Evolutionary conservation across 2,329 filamentous ascomycete species (phyloP).

Genomic region (Aspergillus candidus): DNA sequence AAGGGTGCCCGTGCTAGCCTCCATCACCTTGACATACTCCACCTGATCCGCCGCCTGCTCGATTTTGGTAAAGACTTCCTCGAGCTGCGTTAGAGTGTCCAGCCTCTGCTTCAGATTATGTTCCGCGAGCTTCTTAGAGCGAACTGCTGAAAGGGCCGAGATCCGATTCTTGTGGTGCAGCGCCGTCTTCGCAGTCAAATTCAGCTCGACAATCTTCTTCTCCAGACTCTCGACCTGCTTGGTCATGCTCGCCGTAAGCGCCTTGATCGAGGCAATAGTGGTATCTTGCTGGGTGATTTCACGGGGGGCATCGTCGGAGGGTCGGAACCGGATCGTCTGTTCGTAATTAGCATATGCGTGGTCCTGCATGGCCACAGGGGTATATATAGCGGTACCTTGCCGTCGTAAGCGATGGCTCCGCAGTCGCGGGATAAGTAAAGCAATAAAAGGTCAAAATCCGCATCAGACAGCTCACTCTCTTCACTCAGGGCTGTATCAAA

Average conservation of each 20-base stretch:
- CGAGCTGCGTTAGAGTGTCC: conserved; percentile 70
- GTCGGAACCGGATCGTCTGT: conserved; percentile 68
- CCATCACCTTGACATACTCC: conserved; percentile 76
- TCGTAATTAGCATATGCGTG: conserved; percentile 14
- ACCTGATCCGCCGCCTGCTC: conserved; percentile 81
- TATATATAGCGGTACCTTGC: conserved; percentile 30
- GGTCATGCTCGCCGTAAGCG: conserved; percentile 63
- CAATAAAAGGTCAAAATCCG: conserved; percentile 65
- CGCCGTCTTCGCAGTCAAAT: conserved; percentile 59
- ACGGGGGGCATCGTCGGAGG: conserved; percentile 40
- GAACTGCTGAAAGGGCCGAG: conserved; percentile 69
- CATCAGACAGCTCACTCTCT: conserved; percentile 49
- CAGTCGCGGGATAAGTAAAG: conserved; percentile 65
- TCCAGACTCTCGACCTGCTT: conserved; percentile 61
- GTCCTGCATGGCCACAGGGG: conserved; percentile 4
- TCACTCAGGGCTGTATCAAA: conserved; percentile 51
- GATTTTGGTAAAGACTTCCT: conserved; percentile 75
- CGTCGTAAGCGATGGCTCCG: conserved; percentile 44
- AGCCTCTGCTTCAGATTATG: conserved; percentile 64
- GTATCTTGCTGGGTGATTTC: conserved; percentile 70
- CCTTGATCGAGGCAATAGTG: conserved; percentile 72
- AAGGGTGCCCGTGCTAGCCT: conserved; percentile 67
- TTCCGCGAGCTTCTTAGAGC: conserved; percentile 77
- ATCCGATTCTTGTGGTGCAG: conserved; percentile 67
- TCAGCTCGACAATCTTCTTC: conserved; percentile 45